Evolutionary conservation across 2,329 filamentous ascomycete species (phyloP).

Genomic region (Davidsoniella virescens): DNA sequence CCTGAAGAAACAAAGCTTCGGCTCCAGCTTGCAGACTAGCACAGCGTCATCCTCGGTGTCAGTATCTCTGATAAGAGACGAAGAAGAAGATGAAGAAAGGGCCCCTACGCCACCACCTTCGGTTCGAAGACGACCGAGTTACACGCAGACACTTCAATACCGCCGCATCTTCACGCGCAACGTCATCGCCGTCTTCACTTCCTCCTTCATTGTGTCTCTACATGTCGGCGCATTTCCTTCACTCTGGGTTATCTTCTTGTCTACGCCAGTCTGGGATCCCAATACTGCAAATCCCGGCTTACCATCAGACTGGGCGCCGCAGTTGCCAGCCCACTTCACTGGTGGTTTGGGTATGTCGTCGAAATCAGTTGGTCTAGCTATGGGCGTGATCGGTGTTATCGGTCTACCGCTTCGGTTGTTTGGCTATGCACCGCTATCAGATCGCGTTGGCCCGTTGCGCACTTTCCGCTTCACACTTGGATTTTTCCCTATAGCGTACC

Average conservation of each 20-base stretch:
- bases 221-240: constrained; percentile 64
- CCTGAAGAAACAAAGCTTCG: too few relatives aligned
- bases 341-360: constrained; percentile 63
- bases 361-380: constrained; percentile 56
- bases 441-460: constrained; percentile 48
- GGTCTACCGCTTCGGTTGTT: constrained; percentile 49
- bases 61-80: not conserved
- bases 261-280: constrained; percentile 45
- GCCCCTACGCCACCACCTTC: constrained; percentile 12
- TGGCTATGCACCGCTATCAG: constrained; percentile 52
- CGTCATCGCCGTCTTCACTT: constrained; percentile 38
- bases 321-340: constrained; percentile 46
- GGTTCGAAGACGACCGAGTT: constrained; percentile 18
- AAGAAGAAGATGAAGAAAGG: not conserved
- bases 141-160: constrained; percentile 34
- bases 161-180: constrained; percentile 38
- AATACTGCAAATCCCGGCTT: constrained; percentile 18
- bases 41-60: constrained; percentile 9
- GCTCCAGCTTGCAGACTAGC: not conserved
- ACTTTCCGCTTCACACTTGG: constrained; percentile 54
- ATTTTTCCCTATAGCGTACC: constrained; percentile 55
- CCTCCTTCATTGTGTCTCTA: constrained; percentile 53
- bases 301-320: constrained; percentile 16
- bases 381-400: constrained; percentile 58
- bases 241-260: constrained; percentile 62